A percentile compares a stretch with the other conserved stretches of the same genome.
Evolutionary conservation across 2,329 filamentous ascomycete species (phyloP).

Genomic region (Gaeumannomyces sp.): DNA sequence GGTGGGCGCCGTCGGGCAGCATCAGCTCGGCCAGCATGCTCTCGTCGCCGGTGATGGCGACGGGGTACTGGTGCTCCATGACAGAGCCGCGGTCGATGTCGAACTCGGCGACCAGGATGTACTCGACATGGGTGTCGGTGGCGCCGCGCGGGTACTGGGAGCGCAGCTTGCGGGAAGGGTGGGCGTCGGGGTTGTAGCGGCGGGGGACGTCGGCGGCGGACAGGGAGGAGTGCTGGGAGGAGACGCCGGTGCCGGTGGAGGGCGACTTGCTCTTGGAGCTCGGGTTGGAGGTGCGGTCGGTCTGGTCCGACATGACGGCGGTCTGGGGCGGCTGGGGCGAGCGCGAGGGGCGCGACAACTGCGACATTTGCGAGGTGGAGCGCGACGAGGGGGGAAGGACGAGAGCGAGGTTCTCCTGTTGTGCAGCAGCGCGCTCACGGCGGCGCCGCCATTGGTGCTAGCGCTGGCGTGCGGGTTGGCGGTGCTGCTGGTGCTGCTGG

Average conservation of each 20-base stretch:
- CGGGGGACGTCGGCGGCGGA: constrained; percentile 31
- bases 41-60: constrained; percentile 92
- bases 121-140: constrained; percentile 92
- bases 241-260: constrained; percentile 47
- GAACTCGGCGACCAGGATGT: constrained; percentile 95
- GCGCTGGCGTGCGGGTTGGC: constrained; percentile 22
- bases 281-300: constrained; percentile 51
- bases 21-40: constrained; percentile 98
- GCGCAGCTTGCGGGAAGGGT: constrained; percentile 51
- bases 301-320: constrained; percentile 33
- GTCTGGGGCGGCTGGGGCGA: constrained; percentile 43
- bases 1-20: constrained; percentile 94
- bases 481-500: constrained; percentile 21
- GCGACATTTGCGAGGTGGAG: constrained; percentile 52
- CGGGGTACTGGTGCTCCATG: constrained; percentile 97
- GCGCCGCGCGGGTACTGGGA: constrained; percentile 72
- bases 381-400: constrained; percentile 53
- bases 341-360: constrained; percentile 44
- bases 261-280: constrained; percentile 55
- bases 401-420: constrained; percentile 53
- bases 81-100: constrained; percentile 93
- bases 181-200: constrained; percentile 43
- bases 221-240: constrained; percentile 55
- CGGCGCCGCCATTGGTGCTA: constrained; percentile 12
- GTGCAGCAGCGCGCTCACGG: constrained; percentile 18